Percentiles rank a stretch among this genome's conserved stretches.
Conservation (phyloP, 805 yeast species). For the Yamadazyma olivae region DNA sequence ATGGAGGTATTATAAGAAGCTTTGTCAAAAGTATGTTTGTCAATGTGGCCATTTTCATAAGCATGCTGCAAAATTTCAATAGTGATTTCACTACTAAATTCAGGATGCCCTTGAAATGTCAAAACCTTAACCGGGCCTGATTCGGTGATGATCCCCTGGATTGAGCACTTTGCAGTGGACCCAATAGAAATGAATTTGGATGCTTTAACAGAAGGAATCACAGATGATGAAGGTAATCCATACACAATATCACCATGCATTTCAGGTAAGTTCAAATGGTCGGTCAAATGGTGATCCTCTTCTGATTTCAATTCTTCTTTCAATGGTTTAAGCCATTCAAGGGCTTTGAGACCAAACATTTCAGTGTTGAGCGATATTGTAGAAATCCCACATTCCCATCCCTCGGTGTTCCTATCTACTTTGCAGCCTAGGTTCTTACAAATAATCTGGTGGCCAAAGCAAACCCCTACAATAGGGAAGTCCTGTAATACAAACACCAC, state of each 20-base stretch:
- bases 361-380: slow-evolving; percentile 46
- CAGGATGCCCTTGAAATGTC: slow-evolving; percentile 91
- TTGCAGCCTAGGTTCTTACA: slow-evolving; percentile 62
- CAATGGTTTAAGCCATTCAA: slow-evolving; percentile 19
- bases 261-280: slow-evolving; percentile 34
- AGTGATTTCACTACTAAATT: slow-evolving; percentile 47
- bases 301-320: slow-evolving; percentile 25
- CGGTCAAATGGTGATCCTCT: slow-evolving; percentile 8
- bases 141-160: slow-evolving; percentile 61
- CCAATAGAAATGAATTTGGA: slow-evolving; percentile 45
- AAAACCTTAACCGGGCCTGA: slow-evolving; percentile 47
- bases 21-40: slow-evolving; percentile 23
- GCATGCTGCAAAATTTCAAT: slow-evolving; percentile 21
- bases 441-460: slow-evolving; percentile 86
- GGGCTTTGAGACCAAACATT: slow-evolving; percentile 20
- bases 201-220: slow-evolving; percentile 16
- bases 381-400: slow-evolving; percentile 73
- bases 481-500: slow-evolving; percentile 11
- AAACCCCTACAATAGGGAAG: slow-evolving; percentile 61
- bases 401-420: slow-evolving; percentile 52
- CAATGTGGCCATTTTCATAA: slow-evolving; percentile 16
- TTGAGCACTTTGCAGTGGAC: slow-evolving; percentile 48
- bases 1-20: slow-evolving; percentile 26
- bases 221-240: slow-evolving; percentile 34
- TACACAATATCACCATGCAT: slow-evolving; percentile 40